These are phyloP conservation scores for Beta corolliflora DNA, from an alignment of 179 eudicot species.

Conservation along the genomic window DNA sequence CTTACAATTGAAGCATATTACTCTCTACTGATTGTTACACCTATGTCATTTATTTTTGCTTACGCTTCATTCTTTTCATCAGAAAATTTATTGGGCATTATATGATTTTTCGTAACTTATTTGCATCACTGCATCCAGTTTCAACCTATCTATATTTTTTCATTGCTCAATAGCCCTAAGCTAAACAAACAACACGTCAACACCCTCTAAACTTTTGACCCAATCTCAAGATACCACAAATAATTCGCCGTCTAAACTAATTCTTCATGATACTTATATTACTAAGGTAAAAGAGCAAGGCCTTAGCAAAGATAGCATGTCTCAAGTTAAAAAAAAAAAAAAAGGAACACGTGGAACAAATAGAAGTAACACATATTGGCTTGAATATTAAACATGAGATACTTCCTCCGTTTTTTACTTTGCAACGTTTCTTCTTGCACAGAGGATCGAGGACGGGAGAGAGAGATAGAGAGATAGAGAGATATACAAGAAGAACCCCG, in stretches of 20 bases:
- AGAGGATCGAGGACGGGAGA: too few relatives aligned
- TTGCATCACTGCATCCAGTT: background rate
- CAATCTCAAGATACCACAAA: background rate
- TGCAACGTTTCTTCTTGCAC: too few relatives aligned
- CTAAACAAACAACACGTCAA: background rate
- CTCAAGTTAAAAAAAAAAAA: too few relatives aligned
- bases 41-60: background rate
- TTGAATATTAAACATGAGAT: background rate
- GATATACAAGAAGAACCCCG: too few relatives aligned
- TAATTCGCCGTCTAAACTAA: background rate
- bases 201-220: background rate
- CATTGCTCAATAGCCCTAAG: background rate
- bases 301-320: background rate
- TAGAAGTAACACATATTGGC: background rate
- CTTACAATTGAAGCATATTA: background rate
- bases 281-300: background rate
- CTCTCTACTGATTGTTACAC: background rate
- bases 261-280: background rate
- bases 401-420: too few relatives aligned
- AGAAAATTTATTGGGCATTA: background rate
- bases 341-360: background rate
- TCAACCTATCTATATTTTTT: background rate
- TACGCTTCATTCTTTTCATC: background rate
- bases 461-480: too few relatives aligned
- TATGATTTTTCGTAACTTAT: background rate